Evolutionary conservation across 2,329 filamentous ascomycete genomes (phyloP).

Genomic region (Teratosphaeria pseudoeucalypti): DNA sequence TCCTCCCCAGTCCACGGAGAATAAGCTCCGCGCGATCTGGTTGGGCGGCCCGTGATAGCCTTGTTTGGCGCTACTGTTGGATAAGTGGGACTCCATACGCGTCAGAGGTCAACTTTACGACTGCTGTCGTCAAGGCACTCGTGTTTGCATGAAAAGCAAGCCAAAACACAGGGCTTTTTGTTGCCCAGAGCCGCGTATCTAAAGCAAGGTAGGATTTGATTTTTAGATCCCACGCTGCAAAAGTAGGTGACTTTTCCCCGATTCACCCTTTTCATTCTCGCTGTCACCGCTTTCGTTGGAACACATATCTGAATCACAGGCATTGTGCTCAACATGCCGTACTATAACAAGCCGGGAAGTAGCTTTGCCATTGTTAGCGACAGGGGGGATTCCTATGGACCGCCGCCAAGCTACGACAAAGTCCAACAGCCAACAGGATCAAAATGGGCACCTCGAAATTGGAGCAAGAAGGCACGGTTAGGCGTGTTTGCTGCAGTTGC

Average conservation of each 20-base stretch:
- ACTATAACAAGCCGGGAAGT: conserved; percentile 1
- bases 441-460: conserved; percentile 17
- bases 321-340: background rate
- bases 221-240: background rate
- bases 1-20: background rate
- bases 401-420: conserved; percentile 2
- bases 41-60: background rate
- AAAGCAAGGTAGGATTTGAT: background rate
- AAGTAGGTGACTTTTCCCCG: background rate
- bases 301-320: background rate
- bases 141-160: background rate
- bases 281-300: background rate
- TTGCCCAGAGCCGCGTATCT: background rate
- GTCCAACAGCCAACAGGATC: conserved; percentile 6
- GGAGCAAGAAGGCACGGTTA: conserved; percentile 13
- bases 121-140: background rate
- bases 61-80: background rate
- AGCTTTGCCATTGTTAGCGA: background rate
- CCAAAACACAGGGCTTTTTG: background rate
- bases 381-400: background rate
- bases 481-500: conserved; percentile 8
- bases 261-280: background rate
- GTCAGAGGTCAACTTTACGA: background rate
- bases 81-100: background rate
- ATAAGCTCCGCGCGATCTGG: background rate